Conservation (phyloP, 495 filamentous ascomycete species). For the Penicillium egyptiacum region DNA sequence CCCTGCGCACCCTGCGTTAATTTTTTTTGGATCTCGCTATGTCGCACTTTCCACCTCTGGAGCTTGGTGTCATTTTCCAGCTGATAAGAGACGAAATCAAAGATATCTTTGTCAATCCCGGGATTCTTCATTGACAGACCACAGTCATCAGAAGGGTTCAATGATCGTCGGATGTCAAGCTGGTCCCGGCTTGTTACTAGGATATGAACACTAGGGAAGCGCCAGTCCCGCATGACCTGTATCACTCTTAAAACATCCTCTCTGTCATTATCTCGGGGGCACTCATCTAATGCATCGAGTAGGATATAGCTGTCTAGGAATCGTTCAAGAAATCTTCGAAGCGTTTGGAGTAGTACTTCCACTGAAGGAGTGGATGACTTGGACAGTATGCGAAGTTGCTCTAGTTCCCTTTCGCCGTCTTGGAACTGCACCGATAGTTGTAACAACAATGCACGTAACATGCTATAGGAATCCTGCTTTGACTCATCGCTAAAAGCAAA, state of each 20-base stretch:
- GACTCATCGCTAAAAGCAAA: too few species aligned
- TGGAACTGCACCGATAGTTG: too few species aligned
- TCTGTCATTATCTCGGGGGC: conserved; percentile 14
- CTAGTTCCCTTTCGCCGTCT: too few species aligned
- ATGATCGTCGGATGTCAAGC: conserved; percentile 28
- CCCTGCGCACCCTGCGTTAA: conserved; percentile 25
- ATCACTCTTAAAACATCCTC: conserved; percentile 21
- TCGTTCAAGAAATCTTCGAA: conserved; percentile 8
- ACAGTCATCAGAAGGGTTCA: conserved; percentile 14
- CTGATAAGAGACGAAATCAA: conserved; percentile 23
- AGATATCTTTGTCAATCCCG: conserved; percentile 28
- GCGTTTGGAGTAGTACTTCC: background rate
- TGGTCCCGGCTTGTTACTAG: conserved; percentile 36
- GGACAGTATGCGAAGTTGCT: too few species aligned
- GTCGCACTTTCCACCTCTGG: conserved; percentile 24
- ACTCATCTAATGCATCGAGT: conserved; percentile 25
- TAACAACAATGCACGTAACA: too few species aligned
- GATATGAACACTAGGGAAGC: conserved; percentile 24
- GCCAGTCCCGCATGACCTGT: conserved; percentile 22
- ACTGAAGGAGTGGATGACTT: background rate
- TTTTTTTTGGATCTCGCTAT: conserved; percentile 23
- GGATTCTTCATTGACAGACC: conserved; percentile 8
- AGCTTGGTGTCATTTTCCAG: conserved; percentile 24
- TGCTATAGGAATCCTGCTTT: too few species aligned
- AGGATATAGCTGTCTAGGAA: conserved; percentile 25